Base-by-base conservation (phyloP, 2,329 filamentous ascomycete genomes). In the Xylogone sp. region DNA sequence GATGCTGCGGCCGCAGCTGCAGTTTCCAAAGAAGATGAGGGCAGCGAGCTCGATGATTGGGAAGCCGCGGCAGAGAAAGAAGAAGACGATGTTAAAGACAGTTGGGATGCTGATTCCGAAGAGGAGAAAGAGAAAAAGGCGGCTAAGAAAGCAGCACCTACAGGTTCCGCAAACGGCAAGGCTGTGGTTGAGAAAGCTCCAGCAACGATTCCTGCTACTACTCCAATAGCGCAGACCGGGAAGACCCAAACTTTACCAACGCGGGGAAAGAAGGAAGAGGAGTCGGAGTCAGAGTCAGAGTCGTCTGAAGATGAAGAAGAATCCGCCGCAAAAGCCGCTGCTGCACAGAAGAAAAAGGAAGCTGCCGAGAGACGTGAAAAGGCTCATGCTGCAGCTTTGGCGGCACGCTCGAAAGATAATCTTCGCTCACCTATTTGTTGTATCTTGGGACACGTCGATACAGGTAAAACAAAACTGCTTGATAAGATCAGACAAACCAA, bases 401-500 rank as follows among this genome's bases (percentile, higher is more conserved):
- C 90, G 43, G 92, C 93, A 46, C 83, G 91, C 55, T 97, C 93
- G 20, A 91, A 89, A 72, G 92, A 99, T 69, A 87, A 99, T 71
- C 82, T 99, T 51, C 90, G 94, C 53, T 97, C 94, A 42, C 94
- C 94, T 49, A 99, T 99, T 73, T 97, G 94, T 80, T 97, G 93
- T 87, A 99, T 99, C 81, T 84, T 99, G 58, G 94, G 94, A 65
- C 94, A 99, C 83, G 94, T 99, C 82, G 94, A 99, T 85, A 99
- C 95, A 44, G 94, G 94, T 70, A 99, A 99, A 78, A 99, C 94
- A n/a, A 99, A 97, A 76, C 78, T 99, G 57, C 81, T 99, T 53
- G 94, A 99, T 78, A 99, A 99, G 77, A 90, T 99, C 66, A 88
- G 94, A 65, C 91, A 97, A 72, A 97, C 94, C 52, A 97, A 99